These are phyloP conservation scores for Actinomortierella wolfii DNA, from an alignment of 371 early-diverging fungal species.

Conservation along the genomic window DNA sequence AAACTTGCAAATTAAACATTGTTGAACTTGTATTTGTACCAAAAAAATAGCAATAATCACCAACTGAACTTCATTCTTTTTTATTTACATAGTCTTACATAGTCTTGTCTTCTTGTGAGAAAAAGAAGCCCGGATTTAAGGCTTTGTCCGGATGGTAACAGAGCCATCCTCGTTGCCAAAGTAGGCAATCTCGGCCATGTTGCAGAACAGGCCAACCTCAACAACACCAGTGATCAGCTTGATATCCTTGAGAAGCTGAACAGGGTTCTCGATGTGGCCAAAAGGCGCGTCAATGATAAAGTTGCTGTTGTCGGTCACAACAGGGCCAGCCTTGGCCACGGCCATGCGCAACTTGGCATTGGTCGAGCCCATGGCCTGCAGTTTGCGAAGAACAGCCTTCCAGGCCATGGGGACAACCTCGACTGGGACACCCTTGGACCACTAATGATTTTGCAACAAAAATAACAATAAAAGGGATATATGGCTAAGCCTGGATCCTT, in stretches of 20 bases:
- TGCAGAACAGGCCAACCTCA: conserved; percentile 91
- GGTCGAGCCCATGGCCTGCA: conserved; percentile 50
- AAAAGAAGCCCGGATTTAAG: background rate
- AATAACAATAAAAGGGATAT: background rate
- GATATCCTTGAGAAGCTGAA: conserved; percentile 58
- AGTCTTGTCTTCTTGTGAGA: background rate
- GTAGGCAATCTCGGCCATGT: conserved; percentile 83
- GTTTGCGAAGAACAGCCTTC: conserved; percentile 52
- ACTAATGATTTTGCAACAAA: conserved; percentile 49
- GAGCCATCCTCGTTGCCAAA: conserved; percentile 81
- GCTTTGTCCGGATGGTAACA: conserved; percentile 38
- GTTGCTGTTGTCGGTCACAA: conserved; percentile 95
- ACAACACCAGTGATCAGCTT: conserved; percentile 83
- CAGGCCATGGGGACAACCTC: conserved; percentile 89
- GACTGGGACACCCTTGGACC: conserved; percentile 86
- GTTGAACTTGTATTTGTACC: background rate
- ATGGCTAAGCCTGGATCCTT: too few relatives aligned
- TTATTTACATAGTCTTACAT: background rate
- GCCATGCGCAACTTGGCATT: conserved; percentile 81
- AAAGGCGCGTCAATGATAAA: conserved; percentile 88
- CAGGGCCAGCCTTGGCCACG: conserved; percentile 89
- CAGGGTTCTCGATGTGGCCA: conserved; percentile 70
- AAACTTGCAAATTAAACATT: background rate
- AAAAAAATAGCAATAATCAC: background rate
- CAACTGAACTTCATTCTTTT: background rate